phyloP scores from a whole-genome alignment of 148 eudicot species.

The Nyssa sinensis region DNA sequence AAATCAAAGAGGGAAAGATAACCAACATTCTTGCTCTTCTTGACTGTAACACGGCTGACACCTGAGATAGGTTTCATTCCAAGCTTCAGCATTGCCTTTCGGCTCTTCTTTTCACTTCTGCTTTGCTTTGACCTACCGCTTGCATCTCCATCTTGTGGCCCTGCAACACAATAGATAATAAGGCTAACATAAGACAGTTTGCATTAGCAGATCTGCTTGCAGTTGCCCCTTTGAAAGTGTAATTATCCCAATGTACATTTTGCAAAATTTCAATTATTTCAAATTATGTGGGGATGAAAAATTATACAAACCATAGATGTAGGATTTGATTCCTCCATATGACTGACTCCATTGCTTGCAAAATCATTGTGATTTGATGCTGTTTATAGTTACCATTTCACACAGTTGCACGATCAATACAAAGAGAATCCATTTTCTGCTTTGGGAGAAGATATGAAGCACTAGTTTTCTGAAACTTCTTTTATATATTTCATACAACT shows the following conservation, averaged over 20 bases:
- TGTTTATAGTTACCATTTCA: too few species aligned
- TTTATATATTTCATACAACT: too few species aligned
- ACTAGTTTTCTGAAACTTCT: too few species aligned
- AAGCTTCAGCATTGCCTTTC: constrained; percentile 84
- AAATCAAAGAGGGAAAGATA: background rate
- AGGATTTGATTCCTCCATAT: background rate
- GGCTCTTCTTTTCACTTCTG: constrained; percentile 81
- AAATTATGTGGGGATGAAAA: background rate
- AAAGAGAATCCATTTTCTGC: too few species aligned
- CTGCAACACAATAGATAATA: constrained; percentile 26
- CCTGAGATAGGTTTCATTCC: constrained; percentile 82
- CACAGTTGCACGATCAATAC: too few species aligned
- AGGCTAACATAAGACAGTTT: background rate
- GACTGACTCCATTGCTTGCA: background rate
- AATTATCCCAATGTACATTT: too few species aligned
- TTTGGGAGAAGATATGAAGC: too few species aligned
- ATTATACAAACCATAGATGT: background rate
- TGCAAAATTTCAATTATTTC: background rate
- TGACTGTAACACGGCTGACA: constrained; percentile 79
- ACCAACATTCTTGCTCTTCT: constrained; percentile 85
- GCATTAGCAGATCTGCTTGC: background rate
- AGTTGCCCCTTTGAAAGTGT: background rate
- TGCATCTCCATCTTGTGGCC: constrained; percentile 43
- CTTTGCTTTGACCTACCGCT: constrained; percentile 77
- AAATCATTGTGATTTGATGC: background rate